These are phyloP conservation scores for Phytophthora aleatoria DNA, from an alignment of 352 stramenopile genomes.

Conservation along the genomic window DNA sequence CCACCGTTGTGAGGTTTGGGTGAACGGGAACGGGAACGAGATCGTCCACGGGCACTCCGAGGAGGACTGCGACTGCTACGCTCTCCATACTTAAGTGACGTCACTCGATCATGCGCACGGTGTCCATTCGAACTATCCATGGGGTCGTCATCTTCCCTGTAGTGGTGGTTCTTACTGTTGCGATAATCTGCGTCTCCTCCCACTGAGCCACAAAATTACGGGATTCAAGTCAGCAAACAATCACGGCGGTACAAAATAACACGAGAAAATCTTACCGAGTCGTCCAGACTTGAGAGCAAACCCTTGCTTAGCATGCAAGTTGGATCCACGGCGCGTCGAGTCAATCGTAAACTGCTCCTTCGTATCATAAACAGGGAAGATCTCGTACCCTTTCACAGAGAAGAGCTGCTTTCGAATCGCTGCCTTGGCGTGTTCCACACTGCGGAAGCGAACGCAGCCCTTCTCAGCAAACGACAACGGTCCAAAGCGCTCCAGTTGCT, in stretches of 20 bases:
- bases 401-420: conserved; percentile 59
- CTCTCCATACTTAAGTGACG: conserved; percentile 33
- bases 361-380: conserved; percentile 72
- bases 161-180: conserved; percentile 28
- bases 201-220: conserved; percentile 30
- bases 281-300: conserved; percentile 66
- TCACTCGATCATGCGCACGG: conserved; percentile 26
- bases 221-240: conserved; percentile 32
- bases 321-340: conserved; percentile 38
- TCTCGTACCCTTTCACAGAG: conserved; percentile 49
- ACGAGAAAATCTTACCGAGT: conserved; percentile 47
- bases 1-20: conserved; percentile 17
- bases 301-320: conserved; percentile 36
- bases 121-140: conserved; percentile 25
- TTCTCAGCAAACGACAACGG: conserved; percentile 42
- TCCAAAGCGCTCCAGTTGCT: conserved; percentile 54
- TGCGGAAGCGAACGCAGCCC: conserved; percentile 62
- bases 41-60: conserved; percentile 31
- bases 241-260: conserved; percentile 13
- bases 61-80: conserved; percentile 31
- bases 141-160: conserved; percentile 27
- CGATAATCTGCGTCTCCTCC: conserved; percentile 34
- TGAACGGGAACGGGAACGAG: conserved; percentile 41
- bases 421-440: conserved; percentile 58
- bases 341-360: conserved; percentile 67